Percentiles rank a stretch among this genome's conserved stretches.
These are phyloP conservation scores for Quercus agrifolia DNA, from an alignment of 306 rosid genomes.

Conservation along the genomic window DNA sequence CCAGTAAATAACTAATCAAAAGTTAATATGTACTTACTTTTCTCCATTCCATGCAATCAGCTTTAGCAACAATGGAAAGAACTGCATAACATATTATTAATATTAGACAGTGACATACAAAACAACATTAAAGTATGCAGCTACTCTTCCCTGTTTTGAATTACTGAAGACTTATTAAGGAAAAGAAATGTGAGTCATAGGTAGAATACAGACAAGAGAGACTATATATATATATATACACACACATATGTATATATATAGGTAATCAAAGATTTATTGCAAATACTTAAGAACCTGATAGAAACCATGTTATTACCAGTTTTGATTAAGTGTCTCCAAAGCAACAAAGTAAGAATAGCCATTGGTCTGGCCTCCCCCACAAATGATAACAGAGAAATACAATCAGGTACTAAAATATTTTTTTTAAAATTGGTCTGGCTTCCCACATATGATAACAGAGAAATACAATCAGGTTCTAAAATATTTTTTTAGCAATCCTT, in stretches of 20 bases:
- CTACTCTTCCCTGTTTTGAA: background rate
- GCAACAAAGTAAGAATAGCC: background rate
- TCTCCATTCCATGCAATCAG: conserved; percentile 93
- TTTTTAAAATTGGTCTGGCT: background rate
- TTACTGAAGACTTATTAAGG: background rate
- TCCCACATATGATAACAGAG: background rate
- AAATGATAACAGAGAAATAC: background rate
- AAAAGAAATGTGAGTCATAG: background rate
- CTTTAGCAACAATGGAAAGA: conserved; percentile 90
- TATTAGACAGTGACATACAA: conserved; percentile 22
- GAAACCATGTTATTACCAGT: background rate
- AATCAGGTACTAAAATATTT: background rate
- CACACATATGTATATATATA: background rate
- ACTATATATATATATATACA: background rate
- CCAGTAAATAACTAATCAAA: conserved; percentile 4
- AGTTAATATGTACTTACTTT: conserved; percentile 40
- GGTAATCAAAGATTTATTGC: background rate
- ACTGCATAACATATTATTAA: conserved; percentile 49
- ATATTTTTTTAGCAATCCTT: background rate
- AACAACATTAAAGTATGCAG: background rate
- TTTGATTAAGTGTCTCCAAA: background rate
- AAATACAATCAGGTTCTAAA: background rate
- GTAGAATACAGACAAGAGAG: background rate
- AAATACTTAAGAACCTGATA: background rate
- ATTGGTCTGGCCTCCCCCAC: background rate